Evolutionary conservation across 148 eudicot genomes (phyloP).

Genomic region (Fagopyrum homotropicum): DNA sequence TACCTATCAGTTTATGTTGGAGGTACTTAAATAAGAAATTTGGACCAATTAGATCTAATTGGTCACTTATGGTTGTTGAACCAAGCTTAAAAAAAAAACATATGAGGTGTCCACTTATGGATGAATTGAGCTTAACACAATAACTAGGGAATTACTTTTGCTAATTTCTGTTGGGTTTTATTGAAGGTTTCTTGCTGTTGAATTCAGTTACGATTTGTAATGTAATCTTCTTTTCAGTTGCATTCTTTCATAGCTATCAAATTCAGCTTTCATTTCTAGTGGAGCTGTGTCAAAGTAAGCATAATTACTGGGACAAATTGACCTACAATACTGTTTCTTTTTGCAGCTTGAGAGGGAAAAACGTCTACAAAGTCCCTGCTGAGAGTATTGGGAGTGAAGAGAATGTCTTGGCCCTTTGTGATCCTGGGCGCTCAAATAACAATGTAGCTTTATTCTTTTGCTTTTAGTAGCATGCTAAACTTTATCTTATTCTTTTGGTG

Average conservation of each 20-base stretch:
- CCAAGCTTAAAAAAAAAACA: neutral
- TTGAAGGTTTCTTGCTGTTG: neutral
- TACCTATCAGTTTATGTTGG: neutral
- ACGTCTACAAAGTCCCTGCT: conserved; percentile 62
- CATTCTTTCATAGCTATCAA: neutral
- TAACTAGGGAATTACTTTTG: neutral
- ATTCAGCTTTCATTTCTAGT: conserved; percentile 1
- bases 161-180: neutral
- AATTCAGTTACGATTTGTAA: neutral
- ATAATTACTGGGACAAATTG: neutral
- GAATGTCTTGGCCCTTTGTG: conserved; percentile 61
- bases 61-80: neutral
- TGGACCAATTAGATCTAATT: neutral
- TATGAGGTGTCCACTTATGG: neutral
- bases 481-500: neutral
- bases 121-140: neutral
- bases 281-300: neutral
- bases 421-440: conserved; percentile 39
- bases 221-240: neutral
- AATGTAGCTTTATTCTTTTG: conserved; percentile 27
- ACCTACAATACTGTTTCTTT: conserved; percentile 1
- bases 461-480: conserved; percentile 7
- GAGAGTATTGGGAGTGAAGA: conserved; percentile 61
- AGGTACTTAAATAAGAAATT: neutral
- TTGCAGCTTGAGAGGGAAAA: conserved; percentile 81